These are phyloP conservation scores for Coemansia sp. DNA, from an alignment of 192 early-diverging fungal genomes.

Conservation along the genomic window DNA sequence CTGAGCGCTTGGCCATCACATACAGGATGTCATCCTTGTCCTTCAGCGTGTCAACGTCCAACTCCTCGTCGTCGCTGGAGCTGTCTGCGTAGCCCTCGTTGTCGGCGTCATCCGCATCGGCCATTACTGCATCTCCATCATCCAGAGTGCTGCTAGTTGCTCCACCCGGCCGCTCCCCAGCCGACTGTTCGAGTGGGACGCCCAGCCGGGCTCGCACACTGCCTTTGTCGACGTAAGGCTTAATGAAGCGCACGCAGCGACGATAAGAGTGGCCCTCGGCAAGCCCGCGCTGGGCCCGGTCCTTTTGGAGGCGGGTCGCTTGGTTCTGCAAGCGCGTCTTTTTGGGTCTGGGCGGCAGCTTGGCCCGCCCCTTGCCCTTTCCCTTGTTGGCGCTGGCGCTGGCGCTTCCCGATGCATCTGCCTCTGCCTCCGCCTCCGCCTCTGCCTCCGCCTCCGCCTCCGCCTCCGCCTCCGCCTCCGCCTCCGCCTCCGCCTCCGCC, in stretches of 20 bases:
- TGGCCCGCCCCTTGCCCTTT: not conserved
- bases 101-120: not conserved
- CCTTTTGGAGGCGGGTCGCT: not conserved
- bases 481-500: no score
- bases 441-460: no score
- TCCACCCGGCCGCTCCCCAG: not conserved
- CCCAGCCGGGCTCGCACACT: constrained; percentile 19
- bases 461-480: no score
- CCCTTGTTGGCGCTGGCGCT: not conserved
- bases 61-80: constrained; percentile 29
- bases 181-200: constrained; percentile 18
- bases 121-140: not conserved
- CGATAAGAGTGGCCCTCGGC: constrained; percentile 22
- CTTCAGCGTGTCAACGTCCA: constrained; percentile 18
- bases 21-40: constrained; percentile 35
- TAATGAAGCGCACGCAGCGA: constrained; percentile 45
- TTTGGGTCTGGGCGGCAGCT: not conserved
- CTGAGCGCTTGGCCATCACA: constrained; percentile 31
- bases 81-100: not conserved
- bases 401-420: not conserved
- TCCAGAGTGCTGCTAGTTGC: not conserved
- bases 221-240: constrained; percentile 21
- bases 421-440: no score
- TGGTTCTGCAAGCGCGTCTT: not conserved
- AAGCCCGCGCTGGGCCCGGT: not conserved